A percentile compares a stretch with the other conserved stretches of the same genome.
Evolutionary conservation across 2,329 filamentous ascomycete genomes (phyloP).

Genomic region (Shiraia bambusicola): DNA sequence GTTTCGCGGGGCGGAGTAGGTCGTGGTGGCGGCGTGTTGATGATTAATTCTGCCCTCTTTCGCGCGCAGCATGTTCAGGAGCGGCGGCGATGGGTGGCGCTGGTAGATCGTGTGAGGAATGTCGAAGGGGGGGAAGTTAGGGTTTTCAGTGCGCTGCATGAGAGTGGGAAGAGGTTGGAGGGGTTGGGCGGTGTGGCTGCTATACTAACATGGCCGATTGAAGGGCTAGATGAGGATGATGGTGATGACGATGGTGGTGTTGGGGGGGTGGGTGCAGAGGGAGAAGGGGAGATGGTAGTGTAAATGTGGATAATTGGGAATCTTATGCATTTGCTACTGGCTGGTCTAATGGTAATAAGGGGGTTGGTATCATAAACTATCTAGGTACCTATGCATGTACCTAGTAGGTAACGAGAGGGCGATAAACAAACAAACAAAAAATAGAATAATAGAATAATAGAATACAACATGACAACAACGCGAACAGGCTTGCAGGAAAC

Average conservation of each 20-base stretch:
- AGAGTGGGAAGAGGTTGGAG: constrained; percentile 84
- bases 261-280: constrained; percentile 35
- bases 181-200: constrained; percentile 85
- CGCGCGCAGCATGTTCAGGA: constrained; percentile 75
- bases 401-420: too few species aligned
- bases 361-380: too few species aligned
- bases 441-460: too few species aligned
- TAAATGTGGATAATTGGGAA: too few species aligned
- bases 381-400: too few species aligned
- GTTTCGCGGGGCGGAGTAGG: constrained; percentile 87
- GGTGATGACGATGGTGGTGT: constrained; percentile 55
- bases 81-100: constrained; percentile 75
- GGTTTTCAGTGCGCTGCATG: constrained; percentile 89
- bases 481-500: too few species aligned
- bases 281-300: constrained; percentile 28
- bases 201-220: constrained; percentile 83
- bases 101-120: constrained; percentile 85
- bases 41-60: constrained; percentile 88
- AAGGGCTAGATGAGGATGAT: constrained; percentile 76
- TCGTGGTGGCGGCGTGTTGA: constrained; percentile 76
- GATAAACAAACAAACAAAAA: too few species aligned
- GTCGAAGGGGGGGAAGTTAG: constrained; percentile 80
- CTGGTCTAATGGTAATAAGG: too few species aligned
- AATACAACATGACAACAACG: too few species aligned
- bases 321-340: too few species aligned